Base-by-base conservation (phyloP, 2,329 filamentous ascomycete species). In the Ceratocystis diversiconidia region DNA sequence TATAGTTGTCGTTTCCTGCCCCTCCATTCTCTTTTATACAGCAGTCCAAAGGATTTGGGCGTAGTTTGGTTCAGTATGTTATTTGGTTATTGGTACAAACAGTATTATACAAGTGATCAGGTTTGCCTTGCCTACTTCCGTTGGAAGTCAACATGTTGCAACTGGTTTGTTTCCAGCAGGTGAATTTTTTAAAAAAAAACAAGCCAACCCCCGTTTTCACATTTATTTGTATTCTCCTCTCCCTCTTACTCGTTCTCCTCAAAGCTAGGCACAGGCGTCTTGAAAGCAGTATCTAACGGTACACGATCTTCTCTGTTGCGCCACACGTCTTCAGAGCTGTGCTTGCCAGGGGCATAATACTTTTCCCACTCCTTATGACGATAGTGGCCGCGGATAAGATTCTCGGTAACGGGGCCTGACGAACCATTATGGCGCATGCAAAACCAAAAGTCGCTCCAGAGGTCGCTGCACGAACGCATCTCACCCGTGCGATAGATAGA, bases 401-500 rank as follows among this genome's bases (percentile, higher is more conserved):
- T 81, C 67, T 82, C 84, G 70, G 84, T 77, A 55, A 80, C 76
- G 28, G 83, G 81, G 0, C 80, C 75, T 72, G 85, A 85, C 1
- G 81, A 80, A 71, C 87, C 85, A 30, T 67, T 67, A 46, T 85
- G 86, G 69, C 89, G 86, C 92, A 97, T 96, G 79, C 94, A 99
- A 77, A 96, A 92, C 89, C 92, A 95, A 76, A 96, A 97, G 75
- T 96, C 89, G 68, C 87, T 83, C 91, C 92, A 96, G 69, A 91
- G 86, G 70, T 95, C 88, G 68, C 80, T 84, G 79, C 94, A 99
- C 2, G 83, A 81, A 57, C 87, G 84, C 72, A 95, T 78, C 52
- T 80, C 78, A 68, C 94, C 94, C 73, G 90, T 87, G 48, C 94
- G 88, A 79, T 97, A 99, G 46, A 97, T 82, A 72, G 90, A 85